Conservation (phyloP, 495 filamentous ascomycete genomes). For the Sabuloglossum arenarium region DNA sequence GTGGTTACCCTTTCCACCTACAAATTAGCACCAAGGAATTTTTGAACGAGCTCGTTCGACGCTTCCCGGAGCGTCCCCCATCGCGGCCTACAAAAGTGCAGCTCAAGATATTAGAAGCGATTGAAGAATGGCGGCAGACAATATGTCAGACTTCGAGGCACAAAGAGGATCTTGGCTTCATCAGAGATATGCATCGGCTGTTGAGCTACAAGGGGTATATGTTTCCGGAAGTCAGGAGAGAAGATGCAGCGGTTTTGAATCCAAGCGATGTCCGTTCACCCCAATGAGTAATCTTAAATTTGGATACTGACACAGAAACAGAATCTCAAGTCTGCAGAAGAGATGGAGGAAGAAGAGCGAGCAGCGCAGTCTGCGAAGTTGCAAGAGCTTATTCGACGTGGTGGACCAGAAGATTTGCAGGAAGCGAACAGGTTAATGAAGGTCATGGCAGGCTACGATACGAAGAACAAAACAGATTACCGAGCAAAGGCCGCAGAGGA, state of each 20-base stretch:
- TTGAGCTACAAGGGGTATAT: conserved; percentile 91
- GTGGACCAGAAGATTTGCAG: conserved; percentile 76
- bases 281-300: background rate
- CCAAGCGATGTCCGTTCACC: conserved; percentile 60
- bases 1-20: conserved; percentile 95
- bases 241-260: conserved; percentile 94
- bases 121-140: conserved; percentile 95
- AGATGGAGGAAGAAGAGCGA: conserved; percentile 94
- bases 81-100: conserved; percentile 72
- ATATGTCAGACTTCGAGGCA: conserved; percentile 96
- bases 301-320: conserved; percentile 22
- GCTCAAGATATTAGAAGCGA: conserved; percentile 79
- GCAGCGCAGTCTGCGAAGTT: conserved; percentile 93
- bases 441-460: conserved; percentile 95
- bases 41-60: conserved; percentile 88
- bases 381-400: conserved; percentile 85
- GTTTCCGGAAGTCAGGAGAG: conserved; percentile 75
- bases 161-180: conserved; percentile 90
- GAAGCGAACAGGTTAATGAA: conserved; percentile 97
- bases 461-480: conserved; percentile 86
- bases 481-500: conserved; percentile 94
- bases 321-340: conserved; percentile 90
- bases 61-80: conserved; percentile 87
- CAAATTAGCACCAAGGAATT: conserved; percentile 98
- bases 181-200: conserved; percentile 92